Evolutionary conservation across 2,329 filamentous ascomycete species (phyloP), one percentile per base, ranked within the genome.

Genomic region (Alternaria arbusti): DNA sequence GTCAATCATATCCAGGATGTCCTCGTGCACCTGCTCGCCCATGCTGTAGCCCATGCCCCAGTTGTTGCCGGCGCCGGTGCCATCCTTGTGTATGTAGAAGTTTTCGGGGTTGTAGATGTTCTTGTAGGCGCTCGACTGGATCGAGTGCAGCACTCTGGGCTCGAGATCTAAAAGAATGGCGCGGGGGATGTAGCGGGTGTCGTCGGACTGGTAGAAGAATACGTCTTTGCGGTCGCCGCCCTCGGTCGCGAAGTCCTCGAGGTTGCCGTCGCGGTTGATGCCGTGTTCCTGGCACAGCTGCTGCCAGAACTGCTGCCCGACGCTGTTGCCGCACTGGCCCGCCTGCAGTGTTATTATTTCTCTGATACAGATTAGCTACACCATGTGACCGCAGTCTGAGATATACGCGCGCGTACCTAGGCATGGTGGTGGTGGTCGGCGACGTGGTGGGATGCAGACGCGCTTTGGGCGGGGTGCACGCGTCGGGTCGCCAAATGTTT

Each of bases 61-160:
- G 81, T 98, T 99, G 82, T 99, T 99, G 49, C 94, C 96, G 7
- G 96, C 96, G 49, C 96, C 96, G 59, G 93, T 89, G 61, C 96
- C 96, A 82, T 95, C 91, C 80, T 97, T 96, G 74, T 95, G 93
- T 57, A 98, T 89, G 79, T 96, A 99, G 83, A 98, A 97, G 85
- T 99, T 99, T 82, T 99, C 96, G 0, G 96, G 96, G 79, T 99
- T 99, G 87, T 99, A 99, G 64, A 99, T 99, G 80, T 99, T 98
- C 81, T 91, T 93, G 85, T 99, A 99, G 0, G 94, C 90, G 1
- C 96, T 94, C 10, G 90, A 91, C 83, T 98, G 95, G 72, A 99
- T 99, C 65, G 89, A 85, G 78, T 98, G 92, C 77, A 99, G 91
- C 67, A 98, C 91, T 69, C 96, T 88, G 23, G 96, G 96, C 82